Conservation (phyloP, 73 alveolate genomes). For the Blepharisma stoltei region DNA sequence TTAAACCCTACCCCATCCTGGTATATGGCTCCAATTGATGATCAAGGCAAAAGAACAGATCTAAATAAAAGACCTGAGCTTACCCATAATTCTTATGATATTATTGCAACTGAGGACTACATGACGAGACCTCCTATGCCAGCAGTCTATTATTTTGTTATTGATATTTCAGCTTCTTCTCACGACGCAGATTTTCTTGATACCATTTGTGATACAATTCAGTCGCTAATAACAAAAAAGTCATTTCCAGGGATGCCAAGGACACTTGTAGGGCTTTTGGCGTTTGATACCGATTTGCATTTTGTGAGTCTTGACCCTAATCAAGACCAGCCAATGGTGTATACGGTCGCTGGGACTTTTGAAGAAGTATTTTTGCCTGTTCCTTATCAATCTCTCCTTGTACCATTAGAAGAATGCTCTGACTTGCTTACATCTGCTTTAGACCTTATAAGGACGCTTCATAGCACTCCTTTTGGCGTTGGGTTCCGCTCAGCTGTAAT, state of each 20-base stretch:
- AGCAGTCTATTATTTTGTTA: constrained; percentile 83
- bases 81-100: constrained; percentile 83
- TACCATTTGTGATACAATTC: constrained; percentile 63
- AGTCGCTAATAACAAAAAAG: constrained; percentile 61
- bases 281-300: constrained; percentile 82
- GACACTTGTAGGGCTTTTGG: constrained; percentile 73
- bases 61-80: constrained; percentile 78
- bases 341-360: constrained; percentile 63
- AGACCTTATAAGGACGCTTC: constrained; percentile 49
- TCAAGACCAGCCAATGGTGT: constrained; percentile 74
- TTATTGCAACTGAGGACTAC: constrained; percentile 72
- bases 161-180: constrained; percentile 85
- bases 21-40: constrained; percentile 65
- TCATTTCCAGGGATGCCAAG: constrained; percentile 69
- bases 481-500: constrained; percentile 52
- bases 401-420: constrained; percentile 73
- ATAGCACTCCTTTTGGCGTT: constrained; percentile 39
- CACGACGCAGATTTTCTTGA: constrained; percentile 77
- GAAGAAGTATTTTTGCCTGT: constrained; percentile 77
- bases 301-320: constrained; percentile 75
- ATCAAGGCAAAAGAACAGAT: constrained; percentile 64
- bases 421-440: constrained; percentile 63
- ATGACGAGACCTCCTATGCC: constrained; percentile 90
- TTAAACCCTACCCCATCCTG: constrained; percentile 52
- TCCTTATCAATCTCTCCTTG: constrained; percentile 73